Conservation (phyloP, 2,329 filamentous ascomycete genomes). For the Fusarium sp. region DNA sequence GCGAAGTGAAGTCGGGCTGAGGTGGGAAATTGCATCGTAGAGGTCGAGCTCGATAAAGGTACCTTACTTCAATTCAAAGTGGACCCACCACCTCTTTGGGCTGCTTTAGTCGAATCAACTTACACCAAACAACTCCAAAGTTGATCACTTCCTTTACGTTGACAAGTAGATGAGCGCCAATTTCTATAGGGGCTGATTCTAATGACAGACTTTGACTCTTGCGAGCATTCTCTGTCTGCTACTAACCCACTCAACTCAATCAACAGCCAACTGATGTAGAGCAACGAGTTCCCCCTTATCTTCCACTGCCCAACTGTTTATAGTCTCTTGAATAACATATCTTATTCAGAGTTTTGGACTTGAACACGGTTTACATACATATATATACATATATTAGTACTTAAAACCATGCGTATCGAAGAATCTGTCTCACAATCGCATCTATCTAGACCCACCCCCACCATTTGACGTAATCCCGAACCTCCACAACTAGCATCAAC, state of each 20-base stretch:
- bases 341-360: background rate
- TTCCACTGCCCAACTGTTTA: no score
- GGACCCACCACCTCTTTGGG: constrained; percentile 27
- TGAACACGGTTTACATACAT: background rate
- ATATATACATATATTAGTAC: no score
- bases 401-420: background rate
- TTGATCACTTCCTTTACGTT: constrained; percentile 1
- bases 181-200: background rate
- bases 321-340: background rate
- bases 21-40: background rate
- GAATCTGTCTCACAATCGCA: background rate
- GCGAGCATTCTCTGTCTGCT: background rate
- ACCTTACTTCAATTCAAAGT: background rate
- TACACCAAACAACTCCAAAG: constrained; percentile 5
- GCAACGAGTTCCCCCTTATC: background rate
- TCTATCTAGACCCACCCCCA: constrained; percentile 12
- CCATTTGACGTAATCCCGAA: constrained; percentile 35
- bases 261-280: background rate
- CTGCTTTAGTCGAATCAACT: constrained; percentile 14
- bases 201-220: no score
- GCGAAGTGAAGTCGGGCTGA: background rate
- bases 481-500: background rate
- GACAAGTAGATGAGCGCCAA: background rate
- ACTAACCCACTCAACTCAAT: background rate
- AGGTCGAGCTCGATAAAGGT: background rate